A percentile compares a stretch with the other conserved stretches of the same genome.
Conservation (phyloP, 2,329 filamentous ascomycete species). For the Coniochaeta hoffmannii region DNA sequence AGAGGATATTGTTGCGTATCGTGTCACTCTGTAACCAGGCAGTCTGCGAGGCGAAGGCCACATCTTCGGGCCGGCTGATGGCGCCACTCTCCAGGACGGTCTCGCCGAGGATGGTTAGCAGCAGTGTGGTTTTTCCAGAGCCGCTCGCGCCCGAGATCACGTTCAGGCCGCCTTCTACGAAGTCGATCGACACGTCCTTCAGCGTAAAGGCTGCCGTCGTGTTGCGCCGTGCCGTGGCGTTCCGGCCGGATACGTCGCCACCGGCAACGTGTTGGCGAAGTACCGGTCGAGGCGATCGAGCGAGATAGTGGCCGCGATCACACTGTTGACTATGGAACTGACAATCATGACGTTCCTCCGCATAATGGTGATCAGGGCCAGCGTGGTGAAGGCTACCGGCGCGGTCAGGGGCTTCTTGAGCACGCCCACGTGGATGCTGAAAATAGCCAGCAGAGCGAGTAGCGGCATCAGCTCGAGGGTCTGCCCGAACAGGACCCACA, state of each 20-base stretch:
- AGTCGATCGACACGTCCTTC: slow-evolving; percentile 41
- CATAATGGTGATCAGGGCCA: slow-evolving; percentile 44
- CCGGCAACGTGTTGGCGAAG: slow-evolving; percentile 41
- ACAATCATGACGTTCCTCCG: slow-evolving; percentile 44
- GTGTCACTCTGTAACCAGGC: slow-evolving; percentile 29
- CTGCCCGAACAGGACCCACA: no score
- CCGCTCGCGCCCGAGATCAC: slow-evolving; percentile 47
- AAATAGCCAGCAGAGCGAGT: no score
- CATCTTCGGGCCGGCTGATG: slow-evolving; percentile 29
- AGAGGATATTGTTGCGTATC: slow-evolving; percentile 21
- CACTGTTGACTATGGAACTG: slow-evolving; percentile 33
- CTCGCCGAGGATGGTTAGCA: slow-evolving; percentile 47
- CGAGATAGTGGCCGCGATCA: slow-evolving; percentile 37
- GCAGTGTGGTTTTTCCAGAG: slow-evolving; percentile 49
- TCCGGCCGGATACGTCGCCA: slow-evolving; percentile 42
- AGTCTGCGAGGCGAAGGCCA: slow-evolving; percentile 29
- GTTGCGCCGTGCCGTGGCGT: slow-evolving; percentile 24
- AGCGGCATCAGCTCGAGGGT: no score
- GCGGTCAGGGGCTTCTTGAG: no score
- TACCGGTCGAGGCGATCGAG: slow-evolving; percentile 47
- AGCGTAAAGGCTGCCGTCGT: slow-evolving; percentile 30
- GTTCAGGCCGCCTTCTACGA: slow-evolving; percentile 46
- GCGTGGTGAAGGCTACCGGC: no score
- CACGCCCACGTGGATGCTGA: no score
- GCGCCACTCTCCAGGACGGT: slow-evolving; percentile 40